These are phyloP conservation scores for Babesia gibsoni DNA, from an alignment of 169 alveolate species.

Conservation along the genomic window DNA sequence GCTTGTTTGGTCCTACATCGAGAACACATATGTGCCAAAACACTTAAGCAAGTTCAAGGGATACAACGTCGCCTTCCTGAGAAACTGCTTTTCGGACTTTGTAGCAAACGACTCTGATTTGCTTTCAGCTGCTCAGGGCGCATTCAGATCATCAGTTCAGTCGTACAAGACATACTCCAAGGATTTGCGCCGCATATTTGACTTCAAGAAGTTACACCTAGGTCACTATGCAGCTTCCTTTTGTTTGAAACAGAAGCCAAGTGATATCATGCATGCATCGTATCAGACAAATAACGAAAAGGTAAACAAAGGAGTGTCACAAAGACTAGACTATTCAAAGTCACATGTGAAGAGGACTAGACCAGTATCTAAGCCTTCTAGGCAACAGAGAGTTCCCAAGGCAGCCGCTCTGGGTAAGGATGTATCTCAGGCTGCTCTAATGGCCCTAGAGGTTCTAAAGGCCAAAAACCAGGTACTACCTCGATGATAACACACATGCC, in stretches of 20 bases:
- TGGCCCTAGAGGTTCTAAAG: constrained; percentile 49
- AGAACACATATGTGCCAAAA: constrained; percentile 42
- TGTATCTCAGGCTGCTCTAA: constrained; percentile 21
- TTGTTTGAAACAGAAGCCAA: constrained; percentile 50
- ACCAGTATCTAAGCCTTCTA: background rate
- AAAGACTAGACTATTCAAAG: background rate
- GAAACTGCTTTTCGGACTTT: constrained; percentile 44
- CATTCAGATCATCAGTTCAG: constrained; percentile 56
- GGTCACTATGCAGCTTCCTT: constrained; percentile 66
- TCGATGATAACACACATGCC: background rate
- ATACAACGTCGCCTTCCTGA: constrained; percentile 34
- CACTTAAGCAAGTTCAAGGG: constrained; percentile 51
- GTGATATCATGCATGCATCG: constrained; percentile 24
- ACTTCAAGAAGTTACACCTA: constrained; percentile 53
- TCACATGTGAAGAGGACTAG: background rate
- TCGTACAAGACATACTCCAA: constrained; percentile 57
- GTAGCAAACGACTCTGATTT: constrained; percentile 32
- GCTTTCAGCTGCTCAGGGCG: constrained; percentile 14
- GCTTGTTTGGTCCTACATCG: constrained; percentile 48
- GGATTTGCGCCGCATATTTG: constrained; percentile 51
- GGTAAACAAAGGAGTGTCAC: background rate
- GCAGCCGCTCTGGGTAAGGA: constrained; percentile 19
- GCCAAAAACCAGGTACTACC: constrained; percentile 27
- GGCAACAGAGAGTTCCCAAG: constrained; percentile 3
- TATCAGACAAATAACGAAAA: background rate